These are phyloP conservation scores for Podaxis rugospora DNA, from an alignment of 768 basidiomycete species.

Conservation along the genomic window DNA sequence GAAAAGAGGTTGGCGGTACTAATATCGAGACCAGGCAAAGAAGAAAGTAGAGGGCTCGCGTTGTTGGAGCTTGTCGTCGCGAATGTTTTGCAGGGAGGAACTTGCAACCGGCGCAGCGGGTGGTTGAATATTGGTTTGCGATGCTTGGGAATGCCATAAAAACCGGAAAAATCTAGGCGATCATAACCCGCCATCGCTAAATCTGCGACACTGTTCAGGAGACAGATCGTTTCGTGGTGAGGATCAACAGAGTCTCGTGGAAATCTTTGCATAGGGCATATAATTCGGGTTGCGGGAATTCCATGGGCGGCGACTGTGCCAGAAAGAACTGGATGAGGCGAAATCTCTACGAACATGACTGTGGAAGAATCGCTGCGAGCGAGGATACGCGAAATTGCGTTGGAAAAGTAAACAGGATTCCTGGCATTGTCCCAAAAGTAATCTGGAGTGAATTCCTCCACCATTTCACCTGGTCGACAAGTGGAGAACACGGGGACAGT, in stretches of 20 bases:
- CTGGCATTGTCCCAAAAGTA: constrained; percentile 39
- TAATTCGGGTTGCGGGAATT: constrained; percentile 13
- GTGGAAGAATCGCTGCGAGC: constrained; percentile 16
- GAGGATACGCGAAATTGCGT: constrained; percentile 24
- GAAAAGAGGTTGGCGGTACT: not conserved
- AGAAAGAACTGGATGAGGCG: constrained; percentile 34
- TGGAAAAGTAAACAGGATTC: constrained; percentile 31
- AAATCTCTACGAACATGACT: constrained; percentile 30
- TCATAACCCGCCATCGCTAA: constrained; percentile 25
- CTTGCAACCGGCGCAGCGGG: not conserved
- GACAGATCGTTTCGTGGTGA: not conserved
- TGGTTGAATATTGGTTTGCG: not conserved
- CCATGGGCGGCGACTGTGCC: constrained; percentile 23
- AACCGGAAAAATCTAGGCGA: constrained; percentile 24
- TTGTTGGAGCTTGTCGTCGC: not conserved
- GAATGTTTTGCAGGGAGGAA: not conserved
- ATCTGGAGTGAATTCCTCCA: constrained; percentile 24
- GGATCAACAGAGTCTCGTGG: not conserved
- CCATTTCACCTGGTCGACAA: constrained; percentile 20
- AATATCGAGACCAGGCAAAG: not conserved
- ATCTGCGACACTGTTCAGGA: constrained; percentile 19
- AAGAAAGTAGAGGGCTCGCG: not conserved
- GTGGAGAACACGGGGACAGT: constrained; percentile 32
- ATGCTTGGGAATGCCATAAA: not conserved
- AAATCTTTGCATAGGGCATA: constrained; percentile 2